Evolutionary conservation across 805 yeast genomes (phyloP), one percentile per base, ranked within the genome.

Genomic region (Saturnispora hagleri): DNA sequence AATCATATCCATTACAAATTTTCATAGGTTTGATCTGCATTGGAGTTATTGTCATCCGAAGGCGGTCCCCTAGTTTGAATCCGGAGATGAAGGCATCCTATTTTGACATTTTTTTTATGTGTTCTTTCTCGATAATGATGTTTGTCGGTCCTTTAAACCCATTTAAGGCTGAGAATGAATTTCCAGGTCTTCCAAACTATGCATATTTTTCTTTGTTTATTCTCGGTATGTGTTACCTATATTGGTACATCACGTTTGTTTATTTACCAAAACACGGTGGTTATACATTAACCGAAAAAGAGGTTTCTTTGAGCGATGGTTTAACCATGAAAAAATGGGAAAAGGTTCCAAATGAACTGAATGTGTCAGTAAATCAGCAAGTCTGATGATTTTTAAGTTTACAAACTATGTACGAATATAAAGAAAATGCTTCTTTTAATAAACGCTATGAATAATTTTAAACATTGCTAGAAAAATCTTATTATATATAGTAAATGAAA

Each of bases 21-120:
- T 81, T 81, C 52, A 65, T 77, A 17, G 72, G 75, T 0, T 63
- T 81, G 17, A 73, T 77, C 1, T 79, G 84, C 0, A 53, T 77
- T 8, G 90, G 89, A 0, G 60, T 84, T 0, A 74, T 82, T 44
- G 68, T 83, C 10, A 62, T 81, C 18, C 69, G 87, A 53, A 67
- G 76, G 43, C 68, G 80, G 49, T 70, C 75, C 47, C 80, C 81
- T 0, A 73, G 71, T 2, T 62, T 73, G 20, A 64, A 55, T 26
- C 78, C 86, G 0, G 74, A 80, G 3, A 77, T 82, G 12, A 71
- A 75, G 50, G 76, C 86, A 0, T 69, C 76, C 2, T 53, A 69
- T 2, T 9, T 73, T 0, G 85, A 86, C 1, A 76, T 81, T 0
- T 44, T 61, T 0, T 67, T 76, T 38, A 71, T 80, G 47, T 60